A percentile compares a stretch with the other conserved stretches of the same genome.
Evolutionary conservation across 2,329 filamentous ascomycete species (phyloP).

Genomic region (Colletotrichum sp.): DNA sequence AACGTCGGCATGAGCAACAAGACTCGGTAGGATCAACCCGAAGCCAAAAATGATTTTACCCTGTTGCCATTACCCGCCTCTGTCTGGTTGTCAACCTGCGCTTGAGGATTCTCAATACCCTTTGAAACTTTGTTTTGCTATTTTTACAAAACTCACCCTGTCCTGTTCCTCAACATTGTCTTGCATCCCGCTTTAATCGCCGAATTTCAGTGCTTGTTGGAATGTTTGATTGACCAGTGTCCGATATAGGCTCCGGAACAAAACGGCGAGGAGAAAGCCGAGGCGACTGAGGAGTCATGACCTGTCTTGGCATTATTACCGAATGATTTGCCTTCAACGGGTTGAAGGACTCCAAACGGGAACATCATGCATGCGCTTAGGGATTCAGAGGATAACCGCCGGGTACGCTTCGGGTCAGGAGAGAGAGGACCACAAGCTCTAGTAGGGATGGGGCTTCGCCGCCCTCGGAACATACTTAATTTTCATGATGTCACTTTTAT

Average conservation of each 20-base stretch:
- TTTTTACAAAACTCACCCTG: background rate
- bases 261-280: slow-evolving; percentile 6
- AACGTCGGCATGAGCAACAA: slow-evolving; percentile 65
- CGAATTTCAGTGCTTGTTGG: background rate
- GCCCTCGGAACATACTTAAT: slow-evolving; percentile 22
- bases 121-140: background rate
- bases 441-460: slow-evolving; percentile 8
- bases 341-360: slow-evolving; percentile 2
- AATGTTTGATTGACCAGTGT: background rate
- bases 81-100: background rate
- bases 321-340: background rate
- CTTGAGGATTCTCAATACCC: background rate
- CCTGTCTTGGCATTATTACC: background rate
- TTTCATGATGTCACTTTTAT: slow-evolving; percentile 19
- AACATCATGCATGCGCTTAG: background rate
- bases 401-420: slow-evolving; percentile 10
- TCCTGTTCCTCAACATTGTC: background rate
- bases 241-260: slow-evolving; percentile 11
- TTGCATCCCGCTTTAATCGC: background rate
- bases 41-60: slow-evolving; percentile 50
- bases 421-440: background rate
- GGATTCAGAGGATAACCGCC: background rate
- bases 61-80: background rate
- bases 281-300: slow-evolving; percentile 19
- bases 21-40: slow-evolving; percentile 60